Evolutionary conservation across 192 early-diverging fungal genomes (phyloP).

Genomic region (Thoreauomyces humboldtii): DNA sequence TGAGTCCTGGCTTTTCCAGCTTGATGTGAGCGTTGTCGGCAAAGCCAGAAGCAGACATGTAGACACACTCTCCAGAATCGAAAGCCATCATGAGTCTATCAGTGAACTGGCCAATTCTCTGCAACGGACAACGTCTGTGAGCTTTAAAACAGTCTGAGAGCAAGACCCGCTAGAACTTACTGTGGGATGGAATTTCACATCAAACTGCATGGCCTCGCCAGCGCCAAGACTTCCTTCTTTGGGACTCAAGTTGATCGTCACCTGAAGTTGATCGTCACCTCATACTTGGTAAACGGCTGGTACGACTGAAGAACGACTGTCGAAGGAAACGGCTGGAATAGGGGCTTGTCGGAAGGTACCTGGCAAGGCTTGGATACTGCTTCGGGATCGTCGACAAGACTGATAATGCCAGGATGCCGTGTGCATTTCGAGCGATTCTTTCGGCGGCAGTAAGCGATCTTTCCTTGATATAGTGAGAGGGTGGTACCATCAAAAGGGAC

Average conservation of each 20-base stretch:
- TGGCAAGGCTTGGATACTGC: slow-evolving; percentile 21
- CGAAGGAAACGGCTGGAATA: slow-evolving; percentile 54
- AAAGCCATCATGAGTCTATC: too few species aligned
- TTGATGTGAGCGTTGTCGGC: slow-evolving; percentile 54
- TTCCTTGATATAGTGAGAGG: too few species aligned
- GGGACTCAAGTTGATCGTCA: slow-evolving; percentile 44
- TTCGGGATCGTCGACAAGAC: slow-evolving; percentile 33
- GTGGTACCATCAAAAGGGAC: too few species aligned
- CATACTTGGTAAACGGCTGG: slow-evolving; percentile 52
- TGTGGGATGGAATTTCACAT: slow-evolving; percentile 46
- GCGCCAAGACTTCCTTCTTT: slow-evolving; percentile 38
- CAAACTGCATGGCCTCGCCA: slow-evolving; percentile 47
- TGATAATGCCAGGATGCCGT: slow-evolving; percentile 38
- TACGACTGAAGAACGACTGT: slow-evolving; percentile 48
- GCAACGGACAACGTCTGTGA: too few species aligned
- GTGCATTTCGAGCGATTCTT: too few species aligned
- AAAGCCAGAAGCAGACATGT: slow-evolving; percentile 31
- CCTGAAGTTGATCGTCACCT: slow-evolving; percentile 51
- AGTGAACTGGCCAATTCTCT: too few species aligned
- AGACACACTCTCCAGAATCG: slow-evolving; percentile 50
- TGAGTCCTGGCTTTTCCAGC: slow-evolving; percentile 47
- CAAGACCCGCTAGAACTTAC: slow-evolving; percentile 34
- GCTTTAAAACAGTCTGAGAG: too few species aligned
- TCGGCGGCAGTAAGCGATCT: too few species aligned
- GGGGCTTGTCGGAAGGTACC: slow-evolving; percentile 47